A percentile compares a stretch with the other conserved stretches of the same genome.
Evolutionary conservation across 495 filamentous ascomycete species (phyloP).

Genomic region (Lepraria neglecta): DNA sequence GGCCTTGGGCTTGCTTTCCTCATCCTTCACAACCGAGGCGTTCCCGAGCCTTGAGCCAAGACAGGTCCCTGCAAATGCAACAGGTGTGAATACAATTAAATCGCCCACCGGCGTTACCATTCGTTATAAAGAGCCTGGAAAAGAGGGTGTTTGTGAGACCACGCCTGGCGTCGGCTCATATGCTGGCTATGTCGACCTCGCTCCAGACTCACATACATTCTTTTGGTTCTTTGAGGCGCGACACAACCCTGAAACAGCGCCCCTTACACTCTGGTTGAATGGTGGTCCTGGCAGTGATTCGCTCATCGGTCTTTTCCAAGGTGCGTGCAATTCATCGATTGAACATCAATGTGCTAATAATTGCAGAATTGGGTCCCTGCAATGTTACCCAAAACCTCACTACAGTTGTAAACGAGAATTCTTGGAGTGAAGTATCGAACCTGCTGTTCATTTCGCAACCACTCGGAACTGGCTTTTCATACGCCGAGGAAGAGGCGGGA

Average conservation of each 20-base stretch:
- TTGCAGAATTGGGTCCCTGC: constrained; percentile 53
- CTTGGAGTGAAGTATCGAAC: constrained; percentile 68
- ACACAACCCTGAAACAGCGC: constrained; percentile 50
- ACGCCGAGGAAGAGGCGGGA: constrained; percentile 38
- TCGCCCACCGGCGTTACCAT: constrained; percentile 51
- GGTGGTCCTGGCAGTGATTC: constrained; percentile 57
- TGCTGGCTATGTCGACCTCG: constrained; percentile 60
- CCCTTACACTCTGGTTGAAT: constrained; percentile 59
- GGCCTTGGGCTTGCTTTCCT: constrained; percentile 29
- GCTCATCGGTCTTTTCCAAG: constrained; percentile 65
- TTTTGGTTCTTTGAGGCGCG: constrained; percentile 62
- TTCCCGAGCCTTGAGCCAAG: constrained; percentile 30
- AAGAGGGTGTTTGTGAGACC: constrained; percentile 57
- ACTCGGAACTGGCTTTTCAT: constrained; percentile 56
- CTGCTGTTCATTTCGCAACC: constrained; percentile 70
- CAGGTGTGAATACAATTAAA: constrained; percentile 50
- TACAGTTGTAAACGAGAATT: constrained; percentile 52
- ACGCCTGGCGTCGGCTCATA: constrained; percentile 60
- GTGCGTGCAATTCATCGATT: constrained; percentile 35
- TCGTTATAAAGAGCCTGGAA: constrained; percentile 48
- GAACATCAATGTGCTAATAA: constrained; percentile 30
- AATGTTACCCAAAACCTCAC: constrained; percentile 48
- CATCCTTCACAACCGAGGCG: neutral
- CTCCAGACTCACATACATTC: constrained; percentile 56
- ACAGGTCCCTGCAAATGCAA: constrained; percentile 45